These are phyloP conservation scores for Fusarium sp. DNA, from an alignment of 2,329 filamentous ascomycete species.

Conservation along the genomic window DNA sequence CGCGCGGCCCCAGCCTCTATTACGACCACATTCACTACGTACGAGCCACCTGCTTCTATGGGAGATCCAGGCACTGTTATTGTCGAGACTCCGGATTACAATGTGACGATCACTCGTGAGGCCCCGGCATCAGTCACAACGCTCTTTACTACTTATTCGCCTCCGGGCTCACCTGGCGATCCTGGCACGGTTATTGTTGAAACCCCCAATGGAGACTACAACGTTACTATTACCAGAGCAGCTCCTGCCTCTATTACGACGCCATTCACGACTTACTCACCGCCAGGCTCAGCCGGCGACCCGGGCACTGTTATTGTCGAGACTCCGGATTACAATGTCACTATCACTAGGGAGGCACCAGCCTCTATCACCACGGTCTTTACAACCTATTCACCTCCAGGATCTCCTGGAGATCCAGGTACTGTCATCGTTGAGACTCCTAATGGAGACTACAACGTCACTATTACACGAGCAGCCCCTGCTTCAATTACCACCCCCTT, in stretches of 20 bases:
- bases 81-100: constrained; percentile 35
- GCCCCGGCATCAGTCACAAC: constrained; percentile 26
- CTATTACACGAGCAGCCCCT: constrained; percentile 6
- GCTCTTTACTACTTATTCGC: constrained; percentile 22
- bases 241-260: constrained; percentile 20
- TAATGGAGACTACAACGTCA: constrained; percentile 20
- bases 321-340: constrained; percentile 35
- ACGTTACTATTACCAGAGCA: constrained; percentile 25
- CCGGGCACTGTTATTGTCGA: constrained; percentile 31
- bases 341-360: constrained; percentile 22
- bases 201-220: constrained; percentile 29
- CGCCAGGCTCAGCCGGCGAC: constrained; percentile 24
- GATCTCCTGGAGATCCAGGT: constrained; percentile 24
- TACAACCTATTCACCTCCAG: constrained; percentile 25
- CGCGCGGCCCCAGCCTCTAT: constrained; percentile 25
- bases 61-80: constrained; percentile 38
- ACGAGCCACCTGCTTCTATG: constrained; percentile 26
- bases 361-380: constrained; percentile 15
- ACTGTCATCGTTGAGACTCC: constrained; percentile 30
- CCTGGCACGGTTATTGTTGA: constrained; percentile 31
- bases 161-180: constrained; percentile 27
- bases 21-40: constrained; percentile 34
- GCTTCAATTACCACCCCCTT: neutral
- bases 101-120: constrained; percentile 30
- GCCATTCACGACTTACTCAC: constrained; percentile 19